Conservation (phyloP, 768 basidiomycete species). For the Lactarius deliciosus region DNA sequence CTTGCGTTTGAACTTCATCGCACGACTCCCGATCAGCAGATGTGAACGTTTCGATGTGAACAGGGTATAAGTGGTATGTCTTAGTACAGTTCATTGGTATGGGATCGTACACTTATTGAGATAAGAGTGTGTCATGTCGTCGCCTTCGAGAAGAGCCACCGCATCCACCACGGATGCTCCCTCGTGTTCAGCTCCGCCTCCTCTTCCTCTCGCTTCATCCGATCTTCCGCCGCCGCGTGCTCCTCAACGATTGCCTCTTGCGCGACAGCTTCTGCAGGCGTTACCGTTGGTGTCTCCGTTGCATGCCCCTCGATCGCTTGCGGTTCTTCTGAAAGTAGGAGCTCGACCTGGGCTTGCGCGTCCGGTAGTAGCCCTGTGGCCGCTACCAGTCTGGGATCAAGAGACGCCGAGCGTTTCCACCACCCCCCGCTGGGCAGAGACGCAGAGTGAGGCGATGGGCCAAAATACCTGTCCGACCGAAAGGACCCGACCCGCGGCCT, state of each 20-base stretch:
- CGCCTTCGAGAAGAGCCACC: slow-evolving; percentile 61
- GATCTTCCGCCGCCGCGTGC: slow-evolving; percentile 51
- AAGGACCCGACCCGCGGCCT: slow-evolving; percentile 2
- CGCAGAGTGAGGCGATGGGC: slow-evolving; percentile 1
- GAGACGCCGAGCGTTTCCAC: slow-evolving; percentile 36
- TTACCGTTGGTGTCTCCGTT: neutral
- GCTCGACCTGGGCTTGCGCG: slow-evolving; percentile 46
- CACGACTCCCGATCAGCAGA: neutral
- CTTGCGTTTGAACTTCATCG: neutral
- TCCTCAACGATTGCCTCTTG: slow-evolving; percentile 73
- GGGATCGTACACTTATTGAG: neutral
- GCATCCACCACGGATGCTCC: slow-evolving; percentile 56
- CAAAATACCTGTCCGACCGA: neutral
- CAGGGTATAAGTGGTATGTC: neutral
- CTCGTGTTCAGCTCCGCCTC: slow-evolving; percentile 46
- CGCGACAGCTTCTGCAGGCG: slow-evolving; percentile 61
- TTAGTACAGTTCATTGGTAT: neutral
- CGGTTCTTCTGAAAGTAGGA: slow-evolving; percentile 25
- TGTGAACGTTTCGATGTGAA: neutral
- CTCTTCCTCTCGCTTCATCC: slow-evolving; percentile 54
- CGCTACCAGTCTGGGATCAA: slow-evolving; percentile 35
- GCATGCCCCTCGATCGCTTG: neutral
- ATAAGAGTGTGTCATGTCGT: slow-evolving; percentile 13
- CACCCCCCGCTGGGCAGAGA: slow-evolving; percentile 6
- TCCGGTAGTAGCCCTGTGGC: slow-evolving; percentile 41